Base-by-base conservation (phyloP, 345 rosid genomes). In the Mercurialis annua region DNA sequence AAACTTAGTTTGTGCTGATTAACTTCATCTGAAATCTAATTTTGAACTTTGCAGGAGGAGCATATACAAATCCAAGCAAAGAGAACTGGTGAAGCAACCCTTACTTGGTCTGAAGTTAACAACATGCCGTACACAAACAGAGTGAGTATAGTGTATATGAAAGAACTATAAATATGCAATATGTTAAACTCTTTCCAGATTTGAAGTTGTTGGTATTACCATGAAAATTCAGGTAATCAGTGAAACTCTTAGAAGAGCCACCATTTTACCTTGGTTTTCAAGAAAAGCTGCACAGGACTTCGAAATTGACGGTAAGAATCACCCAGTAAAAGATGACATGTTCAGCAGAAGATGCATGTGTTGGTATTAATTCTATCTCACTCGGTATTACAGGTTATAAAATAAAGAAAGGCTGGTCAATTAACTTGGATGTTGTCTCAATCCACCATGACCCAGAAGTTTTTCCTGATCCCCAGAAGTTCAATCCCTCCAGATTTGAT, bases 401-500 rank as follows among this genome's bases (percentile, higher is more conserved):
- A 42, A 87, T 87, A 61, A 55, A 73, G 83, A 82, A 80, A 76
- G 88, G 86, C 9, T 80, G 92, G 90, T 85, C 88, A 1, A 30
- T 87, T 34, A 87, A 85, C 81, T 65, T 87, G 84, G 92, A 87
- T 55, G 88, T 87, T 64, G 92, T 83, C 42, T 85, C 88, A 12
- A 85, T 83, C 61, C 90, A 83, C 71, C 89, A 85, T 46, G 88
- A 87, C 51, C 83, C 83, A 1, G 76, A 73, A 71, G 42, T 75
- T 50, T 85, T 76, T 70, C 79, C 78, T 0, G 62, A 83, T 49
- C 89, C 92, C 0, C 53, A 81, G 38, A 78, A 75, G 62, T 84
- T 84, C 21, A 58, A 83, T 42, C 89, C 87, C 10, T 70, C 84
- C 16, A 78, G 87, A 81, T 87, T 84, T 53, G 83, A 80, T 34